Percentiles rank a stretch among this genome's conserved stretches.
Conservation (phyloP, 345 rosid genomes). For the Theobroma cacao region DNA sequence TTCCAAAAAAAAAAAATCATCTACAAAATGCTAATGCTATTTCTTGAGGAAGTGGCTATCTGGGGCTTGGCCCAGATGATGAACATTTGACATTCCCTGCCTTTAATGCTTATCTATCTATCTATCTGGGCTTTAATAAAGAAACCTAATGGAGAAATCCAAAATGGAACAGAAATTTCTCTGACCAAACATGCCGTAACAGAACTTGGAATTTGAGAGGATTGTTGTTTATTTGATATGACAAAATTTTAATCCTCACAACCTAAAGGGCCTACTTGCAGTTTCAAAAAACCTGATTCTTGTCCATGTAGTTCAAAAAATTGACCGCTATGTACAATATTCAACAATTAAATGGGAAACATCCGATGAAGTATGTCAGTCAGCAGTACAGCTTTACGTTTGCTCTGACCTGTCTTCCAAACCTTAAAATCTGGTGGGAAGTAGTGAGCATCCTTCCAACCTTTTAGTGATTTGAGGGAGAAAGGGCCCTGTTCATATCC, state of each 20-base stretch:
- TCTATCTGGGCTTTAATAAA: no score
- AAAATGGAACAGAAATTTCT: no score
- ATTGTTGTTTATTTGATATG: neutral
- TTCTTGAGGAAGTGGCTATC: no score
- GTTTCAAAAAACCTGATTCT: neutral
- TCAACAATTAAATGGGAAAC: neutral
- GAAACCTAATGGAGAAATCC: no score
- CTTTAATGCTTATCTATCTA: no score
- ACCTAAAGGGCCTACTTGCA: neutral
- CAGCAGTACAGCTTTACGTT: slow-evolving; percentile 42
- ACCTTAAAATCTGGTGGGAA: slow-evolving; percentile 60
- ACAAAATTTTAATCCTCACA: neutral
- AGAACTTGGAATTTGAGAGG: no score
- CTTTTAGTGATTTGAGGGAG: slow-evolving; percentile 48
- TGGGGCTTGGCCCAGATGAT: no score
- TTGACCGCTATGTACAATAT: neutral
- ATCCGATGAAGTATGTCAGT: slow-evolving; percentile 25
- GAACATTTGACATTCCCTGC: no score
- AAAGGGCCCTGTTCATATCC: slow-evolving; percentile 70
- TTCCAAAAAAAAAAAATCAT: no score
- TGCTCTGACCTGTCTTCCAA: slow-evolving; percentile 59
- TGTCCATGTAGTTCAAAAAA: neutral
- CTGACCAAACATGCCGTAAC: no score
- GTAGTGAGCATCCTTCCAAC: slow-evolving; percentile 50
- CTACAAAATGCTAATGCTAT: no score